Evolutionary conservation across 1,139 yeast species (phyloP), one percentile per base, ranked within the genome.

Genomic region (Lodderomyces metapsilosis): DNA sequence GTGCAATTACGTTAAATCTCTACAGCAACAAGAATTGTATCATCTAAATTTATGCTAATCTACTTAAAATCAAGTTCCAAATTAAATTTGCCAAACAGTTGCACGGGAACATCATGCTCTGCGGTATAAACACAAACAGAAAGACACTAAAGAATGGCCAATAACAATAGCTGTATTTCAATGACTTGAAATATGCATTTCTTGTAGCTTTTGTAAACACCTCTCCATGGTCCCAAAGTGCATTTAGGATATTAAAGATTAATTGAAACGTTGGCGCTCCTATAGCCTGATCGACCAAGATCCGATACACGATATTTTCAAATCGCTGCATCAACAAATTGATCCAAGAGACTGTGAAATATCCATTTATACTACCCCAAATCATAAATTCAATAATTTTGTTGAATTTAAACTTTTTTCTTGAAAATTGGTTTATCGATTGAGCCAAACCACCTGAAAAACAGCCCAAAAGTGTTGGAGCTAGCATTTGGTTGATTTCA

Each of bases 341-440:
- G 35, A 81, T 71, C 87, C 87, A 82, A 23, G 77, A 57, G 6
- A 74, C 76, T 2, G 83, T 76, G 43, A 80, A 59, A 21, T 70
- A 54, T 1, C 86, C 87, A 54, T 80, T 80, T 37, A 81, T 62
- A 12, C 67, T 57, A n/a, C 88, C 88, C 86, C 86, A 82, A 1
- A 74, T 56, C 46, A 71, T 54, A 51, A 81, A 81, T 51, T 81
- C 80, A 41, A 66, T 40, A 22, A 79, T 64, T 39, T 68, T 66
- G 42, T 62, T 66, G 13, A 68, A 51, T 41, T 67, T 68, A 44
- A 69, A 68, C 35, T 69, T 66, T 43, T 65, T 65, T 50, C 67
- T 70, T 34, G 59, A 59, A 41, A 68, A 67, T 53, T 80, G 85
- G 44, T 72, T 76, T 20, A 78, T 53, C 0, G 84, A 69, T 54